Evolutionary conservation across 2,329 filamentous ascomycete species (phyloP), one percentile per base, ranked within the genome.

Genomic region (Aspergillus ochraceus): DNA sequence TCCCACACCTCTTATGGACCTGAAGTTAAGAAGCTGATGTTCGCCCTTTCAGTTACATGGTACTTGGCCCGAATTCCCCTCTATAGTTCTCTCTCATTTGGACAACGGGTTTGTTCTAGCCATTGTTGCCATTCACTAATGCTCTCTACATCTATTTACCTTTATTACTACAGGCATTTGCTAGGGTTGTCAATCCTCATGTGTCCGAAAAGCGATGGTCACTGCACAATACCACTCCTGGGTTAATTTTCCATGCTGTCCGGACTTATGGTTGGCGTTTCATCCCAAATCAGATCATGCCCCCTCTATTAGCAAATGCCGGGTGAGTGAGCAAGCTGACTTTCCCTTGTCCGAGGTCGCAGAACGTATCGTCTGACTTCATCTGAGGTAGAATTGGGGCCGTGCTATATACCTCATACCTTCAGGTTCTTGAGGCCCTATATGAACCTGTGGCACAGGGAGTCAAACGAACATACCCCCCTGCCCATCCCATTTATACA

Each of bases 241-340:
- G 84, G 2, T 75, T 89, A 24, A 77, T 88, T 39, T 79, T 81
- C n/a, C 83, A 87, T 72, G 86, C 86, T 9, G 78, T 88, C 49
- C 79, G 80, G 60, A 81, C 80, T n/a, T 80, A 89, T 68, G 86
- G 86, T 49, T 88, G 86, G 86, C 76, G 74, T 17, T 88, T 88
- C 68, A 81, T 89, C 51, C 86, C 86, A 1, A 86, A 87, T 66
- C 85, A 88, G 70, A 80, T 89, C 11, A 74, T 88, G 45, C 86
- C 86, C 54, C 86, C 86, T 30, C 70, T 89, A 51, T 73, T 88
- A 54, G 86, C 86, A 22, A 89, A 89, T 68, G 83, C 86, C 22
- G 81, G 80, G 81, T 84, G 72, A 62, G 76, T 65, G 29, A 39
- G 20, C 6, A 20, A 59, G 47, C 6, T 24, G 55, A 52, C 46